These are phyloP conservation scores for Setaria viridis DNA, from an alignment of 202 grass and related monocot species.

Conservation along the genomic window DNA sequence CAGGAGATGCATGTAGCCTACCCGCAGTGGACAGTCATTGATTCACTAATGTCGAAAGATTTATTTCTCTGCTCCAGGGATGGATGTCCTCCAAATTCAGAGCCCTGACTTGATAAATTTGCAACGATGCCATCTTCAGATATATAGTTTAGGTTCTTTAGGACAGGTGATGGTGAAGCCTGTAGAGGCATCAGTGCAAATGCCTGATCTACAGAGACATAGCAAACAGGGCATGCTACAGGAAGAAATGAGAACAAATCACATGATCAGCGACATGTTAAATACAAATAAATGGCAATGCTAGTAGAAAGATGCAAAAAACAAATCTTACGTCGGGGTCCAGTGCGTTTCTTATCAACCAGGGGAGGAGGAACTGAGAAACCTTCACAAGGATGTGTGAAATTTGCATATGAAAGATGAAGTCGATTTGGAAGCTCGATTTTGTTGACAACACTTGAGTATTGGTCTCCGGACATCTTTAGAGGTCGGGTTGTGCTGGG, in stretches of 20 bases:
- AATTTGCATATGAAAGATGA: constrained; percentile 54
- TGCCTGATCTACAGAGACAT: constrained; percentile 82
- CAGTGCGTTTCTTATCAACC: constrained; percentile 84
- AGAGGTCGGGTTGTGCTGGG: constrained; percentile 46
- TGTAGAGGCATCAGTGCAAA: constrained; percentile 72
- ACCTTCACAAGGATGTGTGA: constrained; percentile 73
- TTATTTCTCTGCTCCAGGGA: constrained; percentile 84
- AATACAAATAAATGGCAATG: background rate
- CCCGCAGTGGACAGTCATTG: constrained; percentile 95
- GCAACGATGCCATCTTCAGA: constrained; percentile 60
- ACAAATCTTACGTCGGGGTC: constrained; percentile 83
- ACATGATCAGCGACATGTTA: constrained; percentile 5
- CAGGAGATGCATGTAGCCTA: constrained; percentile 53
- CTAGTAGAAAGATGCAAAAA: constrained; percentile 6
- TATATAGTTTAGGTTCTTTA: constrained; percentile 73
- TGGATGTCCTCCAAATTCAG: constrained; percentile 77
- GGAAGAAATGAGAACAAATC: constrained; percentile 36
- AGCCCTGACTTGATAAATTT: constrained; percentile 65
- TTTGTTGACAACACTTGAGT: constrained; percentile 49
- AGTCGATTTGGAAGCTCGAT: constrained; percentile 50
- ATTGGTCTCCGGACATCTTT: constrained; percentile 47
- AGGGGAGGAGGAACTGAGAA: constrained; percentile 76
- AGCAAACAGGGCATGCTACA: constrained; percentile 93
- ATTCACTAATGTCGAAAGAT: constrained; percentile 82
- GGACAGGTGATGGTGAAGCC: constrained; percentile 68